Conservation (phyloP, 306 rosid genomes). For the Vigna hirtella region DNA sequence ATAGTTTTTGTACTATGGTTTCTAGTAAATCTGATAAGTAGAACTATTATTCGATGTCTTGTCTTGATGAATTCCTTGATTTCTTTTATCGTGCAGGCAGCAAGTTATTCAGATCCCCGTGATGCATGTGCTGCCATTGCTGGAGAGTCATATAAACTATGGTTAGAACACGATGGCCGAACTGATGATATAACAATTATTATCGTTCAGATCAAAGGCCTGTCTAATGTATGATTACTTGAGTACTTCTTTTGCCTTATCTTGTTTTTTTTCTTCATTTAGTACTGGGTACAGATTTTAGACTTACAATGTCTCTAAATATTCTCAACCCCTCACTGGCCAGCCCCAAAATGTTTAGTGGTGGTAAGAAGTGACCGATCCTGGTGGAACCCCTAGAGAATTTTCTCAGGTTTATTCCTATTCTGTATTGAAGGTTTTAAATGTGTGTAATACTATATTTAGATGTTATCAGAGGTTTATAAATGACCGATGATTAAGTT, state of each 20-base stretch:
- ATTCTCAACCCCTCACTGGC: not conserved
- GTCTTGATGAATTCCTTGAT: slow-evolving; percentile 38
- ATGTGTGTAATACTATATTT: slow-evolving; percentile 3
- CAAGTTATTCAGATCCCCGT: slow-evolving; percentile 88
- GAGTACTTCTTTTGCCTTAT: slow-evolving; percentile 38
- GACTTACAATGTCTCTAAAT: not conserved
- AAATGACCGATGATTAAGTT: slow-evolving; percentile 6
- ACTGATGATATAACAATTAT: slow-evolving; percentile 97
- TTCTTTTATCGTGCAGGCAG: slow-evolving; percentile 64
- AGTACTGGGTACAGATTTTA: slow-evolving; percentile 17
- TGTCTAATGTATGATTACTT: slow-evolving; percentile 71
- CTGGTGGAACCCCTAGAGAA: not conserved
- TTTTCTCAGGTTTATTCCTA: slow-evolving; percentile 25
- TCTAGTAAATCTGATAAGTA: slow-evolving; percentile 30
- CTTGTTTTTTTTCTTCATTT: slow-evolving; percentile 5
- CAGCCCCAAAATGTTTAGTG: not conserved
- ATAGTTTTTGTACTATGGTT: no score
- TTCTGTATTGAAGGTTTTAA: not conserved
- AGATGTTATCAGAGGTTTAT: not conserved
- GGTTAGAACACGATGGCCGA: slow-evolving; percentile 90
- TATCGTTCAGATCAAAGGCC: slow-evolving; percentile 87
- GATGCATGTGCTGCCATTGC: slow-evolving; percentile 99
- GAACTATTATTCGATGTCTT: slow-evolving; percentile 37
- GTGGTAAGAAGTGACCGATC: not conserved
- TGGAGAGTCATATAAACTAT: slow-evolving; percentile 90